Base-by-base conservation (phyloP, 768 basidiomycete genomes). In the Pisolithus marmoratus region DNA sequence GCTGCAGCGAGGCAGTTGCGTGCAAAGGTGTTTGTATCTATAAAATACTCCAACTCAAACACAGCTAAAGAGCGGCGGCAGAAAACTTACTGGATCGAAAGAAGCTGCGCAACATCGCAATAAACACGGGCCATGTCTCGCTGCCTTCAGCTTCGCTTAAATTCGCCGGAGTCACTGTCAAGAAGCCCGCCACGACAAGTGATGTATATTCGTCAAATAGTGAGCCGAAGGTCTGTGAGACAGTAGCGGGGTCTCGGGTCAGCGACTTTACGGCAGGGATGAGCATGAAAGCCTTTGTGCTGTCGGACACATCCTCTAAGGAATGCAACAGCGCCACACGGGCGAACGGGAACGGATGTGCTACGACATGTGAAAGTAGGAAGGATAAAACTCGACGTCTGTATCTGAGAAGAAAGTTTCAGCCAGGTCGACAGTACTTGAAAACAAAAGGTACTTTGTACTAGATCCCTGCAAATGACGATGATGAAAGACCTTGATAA, bases 341-440 rank as follows among this genome's bases (percentile, higher is more conserved):
- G 17, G 79, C 74, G 1, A 60, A 52, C 2, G 78, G 66, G 3
- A 79, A 62, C 2, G 73, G 67, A 56, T 87, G 78, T 4, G 81
- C 77, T 44, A 77, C 75, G 56, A 87, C 74, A 63, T 97, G 94
- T 2, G 94, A 94, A 6, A 90, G 70, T 0, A 96, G 66, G 65
- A 79, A 93, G 62, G 85, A 90, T 38, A 90, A 61, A 40, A 94
- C 70, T 12, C 83, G 79, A 54, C 79, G 78, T 61, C 82, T 89
- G 66, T 84, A 83, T 50, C 90, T 91, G 11, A 19, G 38, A 6
- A 51, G 24, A 52, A 26, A 23, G 22, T 7, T 3, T 34, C 34
- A 34, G 19, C 42, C 20, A 51, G 48, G 20, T 42, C 58, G 8
- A 43, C 31, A 7, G 26, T 7, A 42, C 4, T 40, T 27, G 19